Evolutionary conservation across 345 rosid species (phyloP).

Genomic region (Ricinus communis): DNA sequence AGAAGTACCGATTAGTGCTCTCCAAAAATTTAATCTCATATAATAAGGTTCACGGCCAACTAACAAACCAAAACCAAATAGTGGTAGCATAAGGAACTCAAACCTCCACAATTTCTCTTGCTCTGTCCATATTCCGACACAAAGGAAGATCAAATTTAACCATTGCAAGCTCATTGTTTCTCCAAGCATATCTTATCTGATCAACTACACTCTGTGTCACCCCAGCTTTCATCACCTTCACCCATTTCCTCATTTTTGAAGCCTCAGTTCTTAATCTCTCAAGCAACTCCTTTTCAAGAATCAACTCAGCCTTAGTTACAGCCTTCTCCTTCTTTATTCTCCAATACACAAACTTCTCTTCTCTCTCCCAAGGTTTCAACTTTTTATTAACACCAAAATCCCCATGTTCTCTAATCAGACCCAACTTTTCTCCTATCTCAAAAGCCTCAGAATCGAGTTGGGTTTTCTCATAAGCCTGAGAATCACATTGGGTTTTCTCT

Average conservation of each 20-base stretch:
- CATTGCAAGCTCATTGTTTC: constrained; percentile 62
- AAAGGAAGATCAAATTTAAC: constrained; percentile 70
- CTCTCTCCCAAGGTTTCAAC: constrained; percentile 70
- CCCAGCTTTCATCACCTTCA: constrained; percentile 84
- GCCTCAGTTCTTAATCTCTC: constrained; percentile 62
- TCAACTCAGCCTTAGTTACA: constrained; percentile 49
- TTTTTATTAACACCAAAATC: constrained; percentile 27
- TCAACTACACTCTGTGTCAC: constrained; percentile 63
- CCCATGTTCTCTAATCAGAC: constrained; percentile 24
- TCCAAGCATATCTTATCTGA: constrained; percentile 58
- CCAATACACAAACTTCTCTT: constrained; percentile 46
- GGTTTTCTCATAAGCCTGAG: constrained; percentile 31
- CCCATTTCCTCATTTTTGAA: constrained; percentile 65
- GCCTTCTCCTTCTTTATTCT: constrained; percentile 61
- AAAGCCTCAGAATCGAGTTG: constrained; percentile 25
- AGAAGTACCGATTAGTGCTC: neutral
- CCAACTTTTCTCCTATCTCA: constrained; percentile 31
- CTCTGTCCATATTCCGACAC: constrained; percentile 80
- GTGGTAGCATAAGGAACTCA: constrained; percentile 16
- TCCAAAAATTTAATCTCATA: neutral
- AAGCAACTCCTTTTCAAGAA: constrained; percentile 52
- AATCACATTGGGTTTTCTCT: neutral
- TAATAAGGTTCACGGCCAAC: neutral
- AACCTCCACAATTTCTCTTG: constrained; percentile 82
- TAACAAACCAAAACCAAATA: neutral